Evolutionary conservation across 768 basidiomycete genomes (phyloP).

Genomic region (Rhodocollybia butyracea): DNA sequence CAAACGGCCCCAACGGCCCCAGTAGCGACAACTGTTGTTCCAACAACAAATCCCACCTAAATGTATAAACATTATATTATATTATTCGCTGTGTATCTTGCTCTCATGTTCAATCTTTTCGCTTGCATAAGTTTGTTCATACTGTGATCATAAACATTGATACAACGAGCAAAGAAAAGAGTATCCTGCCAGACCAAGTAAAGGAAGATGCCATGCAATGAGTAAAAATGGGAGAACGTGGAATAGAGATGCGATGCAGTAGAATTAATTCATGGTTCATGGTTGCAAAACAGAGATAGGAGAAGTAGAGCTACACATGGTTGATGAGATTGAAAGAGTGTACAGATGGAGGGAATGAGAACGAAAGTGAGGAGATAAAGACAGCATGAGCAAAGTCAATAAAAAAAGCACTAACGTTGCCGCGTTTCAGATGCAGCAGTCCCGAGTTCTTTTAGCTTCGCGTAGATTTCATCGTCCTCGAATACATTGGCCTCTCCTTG

Average conservation of each 20-base stretch:
- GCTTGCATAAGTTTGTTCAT: not conserved
- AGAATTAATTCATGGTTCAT: no score
- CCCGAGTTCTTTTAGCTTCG: conserved; percentile 16
- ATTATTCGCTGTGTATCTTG: not conserved
- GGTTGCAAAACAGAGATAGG: not conserved
- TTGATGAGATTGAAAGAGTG: no score
- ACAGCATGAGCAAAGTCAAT: not conserved
- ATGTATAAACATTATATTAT: not conserved
- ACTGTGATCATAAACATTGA: not conserved
- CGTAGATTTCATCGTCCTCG: conserved; percentile 47
- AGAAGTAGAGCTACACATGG: not conserved
- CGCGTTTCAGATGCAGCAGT: not conserved
- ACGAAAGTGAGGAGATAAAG: not conserved
- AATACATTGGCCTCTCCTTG: conserved; percentile 57
- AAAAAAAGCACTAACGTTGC: not conserved
- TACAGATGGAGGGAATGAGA: not conserved
- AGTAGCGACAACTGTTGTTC: not conserved
- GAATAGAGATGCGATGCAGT: not conserved
- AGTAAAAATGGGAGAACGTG: not conserved
- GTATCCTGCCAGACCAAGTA: not conserved
- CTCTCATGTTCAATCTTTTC: not conserved
- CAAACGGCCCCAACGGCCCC: no score
- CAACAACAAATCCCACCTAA: not conserved
- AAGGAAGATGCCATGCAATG: not conserved
- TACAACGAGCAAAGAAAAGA: not conserved